These are phyloP conservation scores for Gossypium bickii DNA, from an alignment of 345 rosid species.

Conservation along the genomic window DNA sequence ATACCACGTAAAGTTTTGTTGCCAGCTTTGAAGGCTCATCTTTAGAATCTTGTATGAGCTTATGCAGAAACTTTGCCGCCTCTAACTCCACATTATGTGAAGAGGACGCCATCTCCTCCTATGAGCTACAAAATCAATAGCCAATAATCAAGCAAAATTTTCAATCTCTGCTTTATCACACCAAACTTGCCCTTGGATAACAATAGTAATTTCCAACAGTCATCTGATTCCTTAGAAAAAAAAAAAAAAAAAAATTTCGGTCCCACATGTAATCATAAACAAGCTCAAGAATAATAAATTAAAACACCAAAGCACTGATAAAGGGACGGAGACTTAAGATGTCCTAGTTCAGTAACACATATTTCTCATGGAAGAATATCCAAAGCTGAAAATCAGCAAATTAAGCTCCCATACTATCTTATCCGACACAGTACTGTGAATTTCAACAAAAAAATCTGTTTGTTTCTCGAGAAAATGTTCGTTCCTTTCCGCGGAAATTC, in stretches of 20 bases:
- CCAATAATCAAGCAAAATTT: not conserved
- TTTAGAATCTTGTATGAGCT: constrained; percentile 93
- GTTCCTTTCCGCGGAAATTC: not conserved
- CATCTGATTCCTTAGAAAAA: no score
- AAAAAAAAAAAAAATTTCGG: not conserved
- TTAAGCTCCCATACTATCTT: not conserved
- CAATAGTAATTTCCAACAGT: not conserved
- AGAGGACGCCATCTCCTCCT: constrained; percentile 54
- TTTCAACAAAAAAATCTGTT: no score
- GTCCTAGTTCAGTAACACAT: not conserved
- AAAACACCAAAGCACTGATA: not conserved
- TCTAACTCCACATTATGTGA: constrained; percentile 89
- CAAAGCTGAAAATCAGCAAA: not conserved
- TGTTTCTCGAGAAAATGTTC: not conserved
- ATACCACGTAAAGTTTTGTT: constrained; percentile 85
- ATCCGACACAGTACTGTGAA: not conserved
- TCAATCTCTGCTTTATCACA: not conserved
- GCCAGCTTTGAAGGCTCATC: constrained; percentile 96
- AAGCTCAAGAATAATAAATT: not conserved
- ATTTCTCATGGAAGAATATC: not conserved
- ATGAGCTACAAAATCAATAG: constrained; percentile 21
- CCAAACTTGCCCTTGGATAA: constrained; percentile 5
- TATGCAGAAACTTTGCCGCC: constrained; percentile 97
- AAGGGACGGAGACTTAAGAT: not conserved
- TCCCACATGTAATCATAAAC: not conserved